These are phyloP conservation scores for Stemphylium vesicarium DNA, from an alignment of 2,329 filamentous ascomycete species.

Conservation along the genomic window DNA sequence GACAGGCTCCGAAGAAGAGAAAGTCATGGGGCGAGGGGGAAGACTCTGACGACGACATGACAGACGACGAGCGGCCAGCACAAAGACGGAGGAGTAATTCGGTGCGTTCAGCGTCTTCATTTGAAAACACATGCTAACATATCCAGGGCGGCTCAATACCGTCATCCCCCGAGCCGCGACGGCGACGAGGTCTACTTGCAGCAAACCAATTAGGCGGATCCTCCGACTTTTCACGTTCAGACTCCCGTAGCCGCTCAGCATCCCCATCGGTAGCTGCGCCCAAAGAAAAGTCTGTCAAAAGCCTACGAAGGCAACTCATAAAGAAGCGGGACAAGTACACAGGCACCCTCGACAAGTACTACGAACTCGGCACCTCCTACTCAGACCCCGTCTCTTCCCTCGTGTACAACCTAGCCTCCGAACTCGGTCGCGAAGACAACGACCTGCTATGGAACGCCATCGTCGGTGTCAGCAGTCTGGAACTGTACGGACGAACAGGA, in stretches of 20 bases:
- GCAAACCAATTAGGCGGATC: slow-evolving; percentile 41
- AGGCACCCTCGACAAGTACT: slow-evolving; percentile 77
- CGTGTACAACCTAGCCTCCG: slow-evolving; percentile 91
- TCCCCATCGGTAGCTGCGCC: slow-evolving; percentile 47
- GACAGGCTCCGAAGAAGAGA: slow-evolving; percentile 47
- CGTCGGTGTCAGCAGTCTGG: slow-evolving; percentile 91
- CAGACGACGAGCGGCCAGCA: slow-evolving; percentile 75
- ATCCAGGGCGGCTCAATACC: slow-evolving; percentile 64
- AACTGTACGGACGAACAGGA: slow-evolving; percentile 86
- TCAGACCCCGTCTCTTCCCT: slow-evolving; percentile 94
- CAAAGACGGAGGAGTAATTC: slow-evolving; percentile 89
- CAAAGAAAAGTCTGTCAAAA: slow-evolving; percentile 71
- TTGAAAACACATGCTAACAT: slow-evolving; percentile 5
- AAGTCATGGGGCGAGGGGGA: slow-evolving; percentile 63
- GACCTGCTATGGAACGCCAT: slow-evolving; percentile 94
- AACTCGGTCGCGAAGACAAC: slow-evolving; percentile 95
- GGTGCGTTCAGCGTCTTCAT: slow-evolving; percentile 57
- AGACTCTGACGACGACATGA: slow-evolving; percentile 66
- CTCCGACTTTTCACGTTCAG: slow-evolving; percentile 50
- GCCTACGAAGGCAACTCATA: slow-evolving; percentile 74
- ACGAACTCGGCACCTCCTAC: slow-evolving; percentile 85
- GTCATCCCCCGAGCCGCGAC: slow-evolving; percentile 69
- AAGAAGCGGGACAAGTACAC: slow-evolving; percentile 80
- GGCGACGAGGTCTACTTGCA: slow-evolving; percentile 63
- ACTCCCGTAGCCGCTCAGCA: slow-evolving; percentile 46